Evolutionary conservation across 2,329 filamentous ascomycete species (phyloP).

Genomic region (Diplocarpon mali): DNA sequence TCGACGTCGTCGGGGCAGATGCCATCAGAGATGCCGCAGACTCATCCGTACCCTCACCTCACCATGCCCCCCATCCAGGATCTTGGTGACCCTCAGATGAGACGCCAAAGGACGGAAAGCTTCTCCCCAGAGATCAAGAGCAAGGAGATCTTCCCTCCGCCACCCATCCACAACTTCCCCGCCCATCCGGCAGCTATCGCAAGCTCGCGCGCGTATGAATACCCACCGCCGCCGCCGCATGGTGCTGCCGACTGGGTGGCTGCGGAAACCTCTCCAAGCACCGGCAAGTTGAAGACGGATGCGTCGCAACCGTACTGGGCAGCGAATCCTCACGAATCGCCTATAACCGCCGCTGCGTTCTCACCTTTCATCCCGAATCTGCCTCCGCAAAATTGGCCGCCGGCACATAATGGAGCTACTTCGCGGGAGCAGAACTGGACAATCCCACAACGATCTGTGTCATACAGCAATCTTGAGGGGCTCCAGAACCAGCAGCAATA

Average conservation of each 20-base stretch:
- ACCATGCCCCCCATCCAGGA: slow-evolving; percentile 35
- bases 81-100: slow-evolving; percentile 34
- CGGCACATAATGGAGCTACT: slow-evolving; percentile 18
- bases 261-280: slow-evolving; percentile 21
- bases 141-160: slow-evolving; percentile 10
- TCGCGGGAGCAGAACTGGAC: slow-evolving; percentile 26
- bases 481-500: slow-evolving; percentile 22
- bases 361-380: slow-evolving; percentile 37
- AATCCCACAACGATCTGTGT: slow-evolving; percentile 26
- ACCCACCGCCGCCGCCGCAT: slow-evolving; percentile 11
- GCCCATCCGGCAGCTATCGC: slow-evolving; percentile 19
- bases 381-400: slow-evolving; percentile 23
- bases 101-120: slow-evolving; percentile 28
- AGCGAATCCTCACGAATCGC: slow-evolving; percentile 38
- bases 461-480: slow-evolving; percentile 26
- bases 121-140: slow-evolving; percentile 27
- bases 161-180: slow-evolving; percentile 9
- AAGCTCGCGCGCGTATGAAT: slow-evolving; percentile 24
- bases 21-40: slow-evolving; percentile 32
- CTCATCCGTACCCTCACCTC: slow-evolving; percentile 33
- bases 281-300: slow-evolving; percentile 31
- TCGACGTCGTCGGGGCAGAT: slow-evolving; percentile 32
- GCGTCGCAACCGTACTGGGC: slow-evolving; percentile 36
- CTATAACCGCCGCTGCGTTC: slow-evolving; percentile 38
- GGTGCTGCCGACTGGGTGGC: slow-evolving; percentile 25